Evolutionary conservation across 2,329 filamentous ascomycete species (phyloP).

Genomic region (Ophiostoma pallidulum): DNA sequence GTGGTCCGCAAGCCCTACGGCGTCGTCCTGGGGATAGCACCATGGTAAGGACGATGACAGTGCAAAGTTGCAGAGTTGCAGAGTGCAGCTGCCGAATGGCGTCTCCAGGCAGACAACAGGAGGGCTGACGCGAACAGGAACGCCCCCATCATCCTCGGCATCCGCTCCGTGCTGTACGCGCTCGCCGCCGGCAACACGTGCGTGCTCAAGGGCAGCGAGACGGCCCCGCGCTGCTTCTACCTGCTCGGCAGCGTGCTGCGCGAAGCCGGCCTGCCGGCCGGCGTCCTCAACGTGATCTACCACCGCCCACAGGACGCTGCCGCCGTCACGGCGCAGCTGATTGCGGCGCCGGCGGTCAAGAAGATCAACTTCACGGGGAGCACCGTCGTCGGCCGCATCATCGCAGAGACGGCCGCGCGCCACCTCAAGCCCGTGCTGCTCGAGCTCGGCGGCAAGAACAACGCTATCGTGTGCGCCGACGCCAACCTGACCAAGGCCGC

Average conservation of each 20-base stretch:
- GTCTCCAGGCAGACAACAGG: too few species aligned
- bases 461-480: constrained; percentile 69
- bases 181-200: constrained; percentile 71
- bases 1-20: constrained; percentile 69
- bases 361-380: constrained; percentile 86
- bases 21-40: constrained; percentile 68
- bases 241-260: constrained; percentile 54
- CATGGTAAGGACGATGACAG: too few species aligned
- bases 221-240: constrained; percentile 54
- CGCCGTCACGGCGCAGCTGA: constrained; percentile 55
- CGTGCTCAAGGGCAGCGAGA: constrained; percentile 63
- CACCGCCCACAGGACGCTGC: constrained; percentile 56
- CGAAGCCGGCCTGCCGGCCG: constrained; percentile 67
- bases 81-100: too few species aligned
- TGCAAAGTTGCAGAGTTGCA: too few species aligned
- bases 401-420: constrained; percentile 60
- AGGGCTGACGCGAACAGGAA: constrained; percentile 38
- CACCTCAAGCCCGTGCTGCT: constrained; percentile 70
- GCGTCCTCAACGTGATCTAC: constrained; percentile 65
- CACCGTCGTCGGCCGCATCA: constrained; percentile 62
- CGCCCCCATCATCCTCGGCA: constrained; percentile 45
- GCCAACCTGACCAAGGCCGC: constrained; percentile 68
- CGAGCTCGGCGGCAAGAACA: constrained; percentile 76
- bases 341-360: constrained; percentile 56
- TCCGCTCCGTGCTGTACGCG: constrained; percentile 49